Evolutionary conservation across 2,329 filamentous ascomycete genomes (phyloP).

Genomic region (Talaromyces sp.): DNA sequence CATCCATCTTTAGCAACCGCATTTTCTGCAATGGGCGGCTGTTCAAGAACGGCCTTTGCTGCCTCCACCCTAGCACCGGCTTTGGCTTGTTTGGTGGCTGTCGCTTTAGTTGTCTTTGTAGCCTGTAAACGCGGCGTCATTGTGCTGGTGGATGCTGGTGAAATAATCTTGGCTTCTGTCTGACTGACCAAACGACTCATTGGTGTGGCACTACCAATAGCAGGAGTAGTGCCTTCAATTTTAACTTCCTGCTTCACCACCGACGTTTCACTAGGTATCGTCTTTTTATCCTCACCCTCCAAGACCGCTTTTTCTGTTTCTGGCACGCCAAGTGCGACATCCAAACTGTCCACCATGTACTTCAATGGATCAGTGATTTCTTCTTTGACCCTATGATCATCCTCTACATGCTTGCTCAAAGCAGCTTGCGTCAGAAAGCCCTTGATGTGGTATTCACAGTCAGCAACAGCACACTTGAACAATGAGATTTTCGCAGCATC

Average conservation of each 20-base stretch:
- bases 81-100: conserved; percentile 26
- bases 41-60: conserved; percentile 18
- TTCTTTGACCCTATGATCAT: conserved; percentile 50
- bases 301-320: conserved; percentile 39
- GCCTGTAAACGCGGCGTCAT: conserved; percentile 30
- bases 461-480: conserved; percentile 52
- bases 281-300: conserved; percentile 21
- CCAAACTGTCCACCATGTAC: conserved; percentile 54
- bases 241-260: conserved; percentile 28
- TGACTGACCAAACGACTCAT: conserved; percentile 35
- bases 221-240: conserved; percentile 28
- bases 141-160: conserved; percentile 34
- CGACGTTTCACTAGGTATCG: not conserved
- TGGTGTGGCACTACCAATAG: conserved; percentile 26
- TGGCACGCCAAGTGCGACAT: conserved; percentile 44
- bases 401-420: conserved; percentile 53
- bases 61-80: conserved; percentile 26
- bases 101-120: conserved; percentile 28
- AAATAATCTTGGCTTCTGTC: conserved; percentile 31
- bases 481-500: conserved; percentile 27
- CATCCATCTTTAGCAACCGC: conserved; percentile 31
- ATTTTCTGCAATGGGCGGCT: conserved; percentile 14
- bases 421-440: conserved; percentile 55
- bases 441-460: conserved; percentile 52
- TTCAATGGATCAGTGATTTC: conserved; percentile 53